Conservation (phyloP, 1,284 basidiomycete genomes). For the Rhodotorula sp. region DNA sequence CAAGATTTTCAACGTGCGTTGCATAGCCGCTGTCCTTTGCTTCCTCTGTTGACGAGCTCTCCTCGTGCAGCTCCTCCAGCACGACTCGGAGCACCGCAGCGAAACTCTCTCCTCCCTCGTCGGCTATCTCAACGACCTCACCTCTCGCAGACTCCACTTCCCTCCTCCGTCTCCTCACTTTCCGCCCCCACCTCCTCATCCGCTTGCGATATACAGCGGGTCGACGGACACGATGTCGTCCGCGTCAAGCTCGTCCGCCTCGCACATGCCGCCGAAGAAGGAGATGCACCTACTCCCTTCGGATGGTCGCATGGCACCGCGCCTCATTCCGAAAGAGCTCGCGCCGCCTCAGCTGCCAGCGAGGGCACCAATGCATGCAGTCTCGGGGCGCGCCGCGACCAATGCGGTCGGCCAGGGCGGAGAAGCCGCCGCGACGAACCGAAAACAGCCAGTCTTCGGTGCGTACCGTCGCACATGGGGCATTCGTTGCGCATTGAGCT, state of each 20-base stretch:
- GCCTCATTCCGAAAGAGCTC: background rate
- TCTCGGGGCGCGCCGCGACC: too few relatives aligned
- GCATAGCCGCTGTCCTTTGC: too few relatives aligned
- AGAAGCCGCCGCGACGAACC: too few relatives aligned
- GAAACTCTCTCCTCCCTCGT: background rate
- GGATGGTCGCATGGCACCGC: background rate
- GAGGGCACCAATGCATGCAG: too few relatives aligned
- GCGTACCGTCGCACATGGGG: background rate
- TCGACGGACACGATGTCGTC: background rate
- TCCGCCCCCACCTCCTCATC: background rate
- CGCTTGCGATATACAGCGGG: background rate
- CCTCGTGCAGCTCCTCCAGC: background rate
- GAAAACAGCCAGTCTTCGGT: background rate
- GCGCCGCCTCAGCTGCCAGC: background rate
- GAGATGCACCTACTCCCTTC: background rate
- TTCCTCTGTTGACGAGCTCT: too few relatives aligned
- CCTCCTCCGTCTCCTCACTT: background rate
- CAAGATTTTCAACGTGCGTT: background rate
- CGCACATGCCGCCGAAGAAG: background rate
- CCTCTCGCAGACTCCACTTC: background rate
- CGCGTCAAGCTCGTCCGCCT: background rate
- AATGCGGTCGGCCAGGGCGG: too few relatives aligned
- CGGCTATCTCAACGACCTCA: background rate
- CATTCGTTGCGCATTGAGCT: fast-evolving
- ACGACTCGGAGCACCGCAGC: background rate